A percentile compares a stretch with the other conserved stretches of the same genome.
These are phyloP conservation scores for Candida koratica DNA, from an alignment of 805 yeast species.

Conservation along the genomic window DNA sequence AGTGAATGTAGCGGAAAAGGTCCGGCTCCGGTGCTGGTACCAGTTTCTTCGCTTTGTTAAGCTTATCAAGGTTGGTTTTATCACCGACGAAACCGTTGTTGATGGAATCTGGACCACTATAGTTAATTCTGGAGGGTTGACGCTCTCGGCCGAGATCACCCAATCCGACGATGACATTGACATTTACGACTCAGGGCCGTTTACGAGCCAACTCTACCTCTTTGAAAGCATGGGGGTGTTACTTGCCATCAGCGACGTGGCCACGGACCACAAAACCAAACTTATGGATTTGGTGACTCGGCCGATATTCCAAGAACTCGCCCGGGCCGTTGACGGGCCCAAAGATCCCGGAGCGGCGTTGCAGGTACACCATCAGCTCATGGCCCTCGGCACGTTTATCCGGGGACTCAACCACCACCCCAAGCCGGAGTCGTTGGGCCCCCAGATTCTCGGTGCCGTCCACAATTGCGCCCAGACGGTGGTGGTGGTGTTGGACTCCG, in stretches of 20 bases:
- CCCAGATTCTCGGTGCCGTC: slow-evolving; percentile 38
- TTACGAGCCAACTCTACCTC: slow-evolving; percentile 74
- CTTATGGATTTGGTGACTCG: slow-evolving; percentile 64
- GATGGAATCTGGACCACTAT: slow-evolving; percentile 59
- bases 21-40: slow-evolving; percentile 86
- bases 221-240: slow-evolving; percentile 85
- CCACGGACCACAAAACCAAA: slow-evolving; percentile 31
- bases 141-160: slow-evolving; percentile 56
- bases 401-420: slow-evolving; percentile 66
- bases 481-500: slow-evolving; percentile 73
- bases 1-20: slow-evolving; percentile 68
- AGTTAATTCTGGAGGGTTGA: slow-evolving; percentile 48
- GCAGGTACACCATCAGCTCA: slow-evolving; percentile 80
- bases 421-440: slow-evolving; percentile 12
- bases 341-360: slow-evolving; percentile 35
- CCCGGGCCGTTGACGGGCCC: slow-evolving; percentile 38
- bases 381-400: slow-evolving; percentile 87
- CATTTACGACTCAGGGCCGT: slow-evolving; percentile 47
- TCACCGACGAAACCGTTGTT: slow-evolving; percentile 42
- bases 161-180: slow-evolving; percentile 55
- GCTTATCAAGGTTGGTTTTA: slow-evolving; percentile 55
- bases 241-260: slow-evolving; percentile 43
- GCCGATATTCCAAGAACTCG: slow-evolving; percentile 71
- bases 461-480: slow-evolving; percentile 76
- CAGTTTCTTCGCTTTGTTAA: slow-evolving; percentile 79